A percentile compares a stretch with the other conserved stretches of the same genome.
phyloP scores from a whole-genome alignment of 2,329 filamentous ascomycete species.

The Bisporella sp. region DNA sequence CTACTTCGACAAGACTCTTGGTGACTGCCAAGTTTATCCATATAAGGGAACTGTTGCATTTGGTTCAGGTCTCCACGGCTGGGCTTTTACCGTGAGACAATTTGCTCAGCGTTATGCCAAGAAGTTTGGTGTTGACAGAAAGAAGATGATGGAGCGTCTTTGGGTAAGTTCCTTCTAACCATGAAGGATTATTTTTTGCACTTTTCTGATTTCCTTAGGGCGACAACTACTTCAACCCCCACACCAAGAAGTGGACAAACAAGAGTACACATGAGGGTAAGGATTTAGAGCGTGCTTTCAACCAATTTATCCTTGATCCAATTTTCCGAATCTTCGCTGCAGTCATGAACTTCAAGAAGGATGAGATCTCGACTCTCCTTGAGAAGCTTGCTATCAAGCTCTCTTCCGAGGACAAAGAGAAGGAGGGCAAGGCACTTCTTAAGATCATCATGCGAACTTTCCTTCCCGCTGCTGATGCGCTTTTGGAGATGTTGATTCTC shows the following conservation, averaged over 20 bases:
- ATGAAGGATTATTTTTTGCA: neutral
- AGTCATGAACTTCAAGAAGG: slow-evolving; percentile 99
- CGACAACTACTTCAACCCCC: slow-evolving; percentile 99
- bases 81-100: slow-evolving; percentile 98
- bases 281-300: slow-evolving; percentile 95
- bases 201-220: slow-evolving; percentile 41
- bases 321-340: slow-evolving; percentile 98
- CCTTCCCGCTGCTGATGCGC: slow-evolving; percentile 94
- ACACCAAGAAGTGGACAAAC: slow-evolving; percentile 99
- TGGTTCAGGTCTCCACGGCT: slow-evolving; percentile 99
- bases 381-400: slow-evolving; percentile 97
- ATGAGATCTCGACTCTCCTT: slow-evolving; percentile 75
- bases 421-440: slow-evolving; percentile 95
- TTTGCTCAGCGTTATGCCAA: slow-evolving; percentile 95
- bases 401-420: slow-evolving; percentile 73
- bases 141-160: slow-evolving; percentile 99
- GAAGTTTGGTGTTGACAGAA: slow-evolving; percentile 99
- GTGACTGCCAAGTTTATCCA: slow-evolving; percentile 98
- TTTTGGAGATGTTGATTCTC: slow-evolving; percentile 99
- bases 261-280: slow-evolving; percentile 76
- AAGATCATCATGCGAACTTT: slow-evolving; percentile 99
- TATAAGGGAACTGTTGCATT: slow-evolving; percentile 97
- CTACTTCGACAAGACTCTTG: slow-evolving; percentile 93
- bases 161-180: slow-evolving; percentile 54
- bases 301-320: slow-evolving; percentile 98